A percentile compares a stretch with the other conserved stretches of the same genome.
phyloP scores from a whole-genome alignment of 1,284 basidiomycete species.

The Pisolithus thermaeus region DNA sequence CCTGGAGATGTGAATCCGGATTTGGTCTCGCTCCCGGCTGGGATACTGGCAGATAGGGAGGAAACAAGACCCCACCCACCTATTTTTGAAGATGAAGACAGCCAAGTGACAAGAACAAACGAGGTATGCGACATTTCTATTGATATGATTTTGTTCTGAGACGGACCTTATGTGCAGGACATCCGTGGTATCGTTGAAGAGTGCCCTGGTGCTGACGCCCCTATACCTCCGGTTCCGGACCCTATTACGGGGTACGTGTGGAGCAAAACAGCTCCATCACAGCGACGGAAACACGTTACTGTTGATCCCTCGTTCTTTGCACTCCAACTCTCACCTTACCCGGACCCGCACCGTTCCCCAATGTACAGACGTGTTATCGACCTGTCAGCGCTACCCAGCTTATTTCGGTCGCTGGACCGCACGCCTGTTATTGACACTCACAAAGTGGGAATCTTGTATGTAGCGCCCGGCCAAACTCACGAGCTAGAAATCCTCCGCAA shows the following conservation, averaged over 20 bases:
- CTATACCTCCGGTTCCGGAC: slow-evolving; percentile 43
- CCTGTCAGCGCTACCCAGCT: slow-evolving; percentile 42
- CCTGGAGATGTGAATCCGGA: slow-evolving; percentile 81
- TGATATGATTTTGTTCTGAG: neutral
- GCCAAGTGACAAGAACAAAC: neutral
- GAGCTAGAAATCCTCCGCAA: slow-evolving; percentile 90
- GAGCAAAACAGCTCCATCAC: slow-evolving; percentile 79
- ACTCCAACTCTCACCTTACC: slow-evolving; percentile 83
- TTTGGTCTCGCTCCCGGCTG: slow-evolving; percentile 63
- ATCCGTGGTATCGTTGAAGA: slow-evolving; percentile 10
- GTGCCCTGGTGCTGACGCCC: slow-evolving; percentile 3
- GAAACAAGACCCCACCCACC: slow-evolving; percentile 29
- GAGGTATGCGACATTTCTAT: slow-evolving; percentile 10
- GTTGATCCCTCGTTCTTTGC: slow-evolving; percentile 88
- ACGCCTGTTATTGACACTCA: slow-evolving; percentile 97
- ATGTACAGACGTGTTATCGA: slow-evolving; percentile 51
- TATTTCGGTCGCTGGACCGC: slow-evolving; percentile 73
- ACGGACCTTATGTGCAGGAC: slow-evolving; percentile 17
- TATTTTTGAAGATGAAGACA: slow-evolving; percentile 8
- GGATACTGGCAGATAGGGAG: slow-evolving; percentile 68
- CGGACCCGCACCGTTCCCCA: slow-evolving; percentile 35
- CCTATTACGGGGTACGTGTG: slow-evolving; percentile 79
- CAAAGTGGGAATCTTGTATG: slow-evolving; percentile 96
- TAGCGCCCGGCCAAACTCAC: slow-evolving; percentile 83
- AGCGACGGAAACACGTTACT: slow-evolving; percentile 77